phyloP scores from a whole-genome alignment of 2,329 filamentous ascomycete species.

The Paraphaeosphaeria sporulosa region DNA sequence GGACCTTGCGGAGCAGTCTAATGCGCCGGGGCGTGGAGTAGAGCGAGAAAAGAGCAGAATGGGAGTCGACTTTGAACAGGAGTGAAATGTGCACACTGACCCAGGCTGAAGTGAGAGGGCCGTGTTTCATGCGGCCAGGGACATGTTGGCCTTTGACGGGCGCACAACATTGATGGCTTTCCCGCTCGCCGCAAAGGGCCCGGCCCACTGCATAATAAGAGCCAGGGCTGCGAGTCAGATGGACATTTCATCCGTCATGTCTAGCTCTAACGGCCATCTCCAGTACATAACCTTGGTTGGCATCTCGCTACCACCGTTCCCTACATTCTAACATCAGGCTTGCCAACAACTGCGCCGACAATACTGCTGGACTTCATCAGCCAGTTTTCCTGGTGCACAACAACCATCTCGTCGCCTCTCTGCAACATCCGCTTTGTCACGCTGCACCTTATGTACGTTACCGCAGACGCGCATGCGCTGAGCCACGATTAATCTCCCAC shows the following conservation, averaged over 20 bases:
- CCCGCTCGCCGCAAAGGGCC: background rate
- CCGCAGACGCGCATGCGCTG: conserved; percentile 3
- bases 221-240: background rate
- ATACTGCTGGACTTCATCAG: background rate
- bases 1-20: background rate
- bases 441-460: background rate
- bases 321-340: no score
- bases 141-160: background rate
- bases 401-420: background rate
- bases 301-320: background rate
- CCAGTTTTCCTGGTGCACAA: background rate
- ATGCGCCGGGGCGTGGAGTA: background rate
- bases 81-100: conserved; percentile 1
- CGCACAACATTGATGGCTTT: conserved; percentile 7
- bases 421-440: background rate
- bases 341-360: background rate
- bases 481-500: background rate
- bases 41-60: background rate
- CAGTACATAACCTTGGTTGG: background rate
- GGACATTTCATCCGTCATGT: background rate
- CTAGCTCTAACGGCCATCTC: background rate
- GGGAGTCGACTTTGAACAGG: conserved; percentile 5
- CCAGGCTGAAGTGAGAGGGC: conserved; percentile 5
- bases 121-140: conserved; percentile 22
- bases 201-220: conserved; percentile 2